phyloP scores from a whole-genome alignment of 2,329 filamentous ascomycete genomes.

The Beauveria asiatica region DNA sequence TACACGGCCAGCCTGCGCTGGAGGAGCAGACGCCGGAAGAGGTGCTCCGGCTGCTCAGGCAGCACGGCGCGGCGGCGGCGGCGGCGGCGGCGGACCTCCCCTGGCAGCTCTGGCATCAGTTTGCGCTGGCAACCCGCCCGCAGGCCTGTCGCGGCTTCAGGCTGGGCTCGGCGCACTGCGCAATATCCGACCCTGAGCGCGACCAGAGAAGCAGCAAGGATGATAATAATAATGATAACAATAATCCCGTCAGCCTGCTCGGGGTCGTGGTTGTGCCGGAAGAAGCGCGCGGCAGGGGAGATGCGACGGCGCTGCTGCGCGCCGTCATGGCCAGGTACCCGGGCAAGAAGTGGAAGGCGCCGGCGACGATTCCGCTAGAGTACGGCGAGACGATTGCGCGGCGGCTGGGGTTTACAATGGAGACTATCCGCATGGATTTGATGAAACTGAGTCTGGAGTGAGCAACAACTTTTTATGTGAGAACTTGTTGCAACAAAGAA shows the following conservation, averaged over 20 bases:
- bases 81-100: slow-evolving; percentile 11
- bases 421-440: slow-evolving; percentile 5
- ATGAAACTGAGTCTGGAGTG: slow-evolving; percentile 8
- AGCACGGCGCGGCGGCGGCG: slow-evolving; percentile 3
- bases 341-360: slow-evolving; percentile 13
- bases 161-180: slow-evolving; percentile 16
- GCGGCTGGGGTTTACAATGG: slow-evolving; percentile 6
- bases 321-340: slow-evolving; percentile 15
- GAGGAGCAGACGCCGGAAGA: slow-evolving; percentile 12
- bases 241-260: slow-evolving; percentile 7
- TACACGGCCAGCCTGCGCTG: not conserved
- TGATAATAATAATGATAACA: too few relatives aligned
- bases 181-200: slow-evolving; percentile 14
- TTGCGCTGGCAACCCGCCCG: not conserved
- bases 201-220: slow-evolving; percentile 7
- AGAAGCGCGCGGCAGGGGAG: slow-evolving; percentile 13
- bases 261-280: slow-evolving; percentile 15
- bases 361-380: slow-evolving; percentile 11
- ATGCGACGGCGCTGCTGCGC: slow-evolving; percentile 14
- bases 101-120: slow-evolving; percentile 14
- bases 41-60: slow-evolving; percentile 10
- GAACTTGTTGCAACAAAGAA: not conserved
- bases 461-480: not conserved
- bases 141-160: slow-evolving; percentile 11
- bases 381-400: slow-evolving; percentile 12